A percentile compares a stretch with the other conserved stretches of the same genome.
Evolutionary conservation across 2,329 filamentous ascomycete genomes (phyloP).

Genomic region (Fusarium brachygibbosum): DNA sequence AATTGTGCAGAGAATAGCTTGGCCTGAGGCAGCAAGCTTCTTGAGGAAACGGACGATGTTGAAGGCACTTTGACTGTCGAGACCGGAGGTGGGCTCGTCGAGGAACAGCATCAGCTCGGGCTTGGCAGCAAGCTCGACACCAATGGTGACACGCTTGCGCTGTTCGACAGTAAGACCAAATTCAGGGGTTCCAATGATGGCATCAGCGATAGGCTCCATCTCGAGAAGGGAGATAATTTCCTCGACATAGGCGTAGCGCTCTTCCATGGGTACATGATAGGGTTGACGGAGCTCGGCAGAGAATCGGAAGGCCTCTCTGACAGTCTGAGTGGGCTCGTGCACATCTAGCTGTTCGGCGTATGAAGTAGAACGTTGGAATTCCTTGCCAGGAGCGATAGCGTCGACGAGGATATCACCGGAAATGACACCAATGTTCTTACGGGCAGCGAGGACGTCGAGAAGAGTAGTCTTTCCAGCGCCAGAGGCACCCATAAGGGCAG

Average conservation of each 20-base stretch:
- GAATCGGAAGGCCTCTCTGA: conserved; percentile 74
- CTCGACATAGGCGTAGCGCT: conserved; percentile 72
- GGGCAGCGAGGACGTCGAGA: conserved; percentile 77
- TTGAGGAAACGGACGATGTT: conserved; percentile 84
- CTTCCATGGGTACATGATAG: conserved; percentile 64
- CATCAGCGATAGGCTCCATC: conserved; percentile 71
- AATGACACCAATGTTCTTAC: conserved; percentile 74
- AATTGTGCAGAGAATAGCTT: conserved; percentile 91
- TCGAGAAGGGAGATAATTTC: conserved; percentile 71
- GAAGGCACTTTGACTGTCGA: conserved; percentile 74
- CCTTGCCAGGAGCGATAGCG: conserved; percentile 67
- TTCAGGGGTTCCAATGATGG: conserved; percentile 70
- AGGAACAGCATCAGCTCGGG: conserved; percentile 82
- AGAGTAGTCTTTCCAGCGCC: conserved; percentile 91
- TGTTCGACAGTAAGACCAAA: conserved; percentile 78
- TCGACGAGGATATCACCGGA: conserved; percentile 70
- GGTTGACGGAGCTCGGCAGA: conserved; percentile 72
- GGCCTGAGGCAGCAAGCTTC: conserved; percentile 82
- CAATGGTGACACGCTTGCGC: conserved; percentile 86
- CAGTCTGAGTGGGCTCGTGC: conserved; percentile 72
- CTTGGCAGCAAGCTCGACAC: conserved; percentile 88
- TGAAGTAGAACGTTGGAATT: conserved; percentile 72
- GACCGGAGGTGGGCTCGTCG: conserved; percentile 82
- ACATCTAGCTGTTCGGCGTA: conserved; percentile 74
- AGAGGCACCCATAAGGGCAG: conserved; percentile 84